Percentiles rank a stretch among this genome's conserved stretches.
These are phyloP conservation scores for Collybia sp. DNA, from an alignment of 768 basidiomycete species.

Conservation along the genomic window DNA sequence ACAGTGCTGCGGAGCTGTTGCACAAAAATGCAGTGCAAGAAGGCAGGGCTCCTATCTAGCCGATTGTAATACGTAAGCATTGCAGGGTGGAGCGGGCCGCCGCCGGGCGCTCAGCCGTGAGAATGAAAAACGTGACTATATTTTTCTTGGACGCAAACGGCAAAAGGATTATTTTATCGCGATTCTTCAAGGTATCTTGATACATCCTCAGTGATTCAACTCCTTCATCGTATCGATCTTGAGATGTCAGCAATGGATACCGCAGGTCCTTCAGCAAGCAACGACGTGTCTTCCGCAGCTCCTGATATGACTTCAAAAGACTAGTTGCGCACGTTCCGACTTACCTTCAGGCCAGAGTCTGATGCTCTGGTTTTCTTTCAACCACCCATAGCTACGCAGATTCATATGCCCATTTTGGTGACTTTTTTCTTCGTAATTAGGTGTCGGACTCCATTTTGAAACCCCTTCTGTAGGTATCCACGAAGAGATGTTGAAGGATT, in stretches of 20 bases:
- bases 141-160: background rate
- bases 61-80: too few relatives aligned
- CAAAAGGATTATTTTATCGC: too few relatives aligned
- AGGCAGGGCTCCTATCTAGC: too few relatives aligned
- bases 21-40: too few relatives aligned
- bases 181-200: too few relatives aligned
- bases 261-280: conserved; percentile 22
- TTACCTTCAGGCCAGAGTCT: conserved; percentile 25
- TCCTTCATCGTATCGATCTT: conserved; percentile 12
- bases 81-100: background rate
- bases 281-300: conserved; percentile 12
- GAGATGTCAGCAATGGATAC: conserved; percentile 14
- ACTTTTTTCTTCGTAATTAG: conserved; percentile 12
- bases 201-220: conserved; percentile 7
- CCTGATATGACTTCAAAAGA: conserved; percentile 78
- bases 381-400: conserved; percentile 73
- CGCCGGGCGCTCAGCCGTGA: background rate
- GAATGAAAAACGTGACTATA: background rate
- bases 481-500: conserved; percentile 99
- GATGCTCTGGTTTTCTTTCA: conserved; percentile 26
- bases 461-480: conserved; percentile 70
- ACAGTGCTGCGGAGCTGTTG: too few relatives aligned
- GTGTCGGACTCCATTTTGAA: conserved; percentile 3
- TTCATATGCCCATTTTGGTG: conserved; percentile 94
- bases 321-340: conserved; percentile 61